Evolutionary conservation across 2,329 filamentous ascomycete genomes (phyloP).

Genomic region (Fusarium foetens): DNA sequence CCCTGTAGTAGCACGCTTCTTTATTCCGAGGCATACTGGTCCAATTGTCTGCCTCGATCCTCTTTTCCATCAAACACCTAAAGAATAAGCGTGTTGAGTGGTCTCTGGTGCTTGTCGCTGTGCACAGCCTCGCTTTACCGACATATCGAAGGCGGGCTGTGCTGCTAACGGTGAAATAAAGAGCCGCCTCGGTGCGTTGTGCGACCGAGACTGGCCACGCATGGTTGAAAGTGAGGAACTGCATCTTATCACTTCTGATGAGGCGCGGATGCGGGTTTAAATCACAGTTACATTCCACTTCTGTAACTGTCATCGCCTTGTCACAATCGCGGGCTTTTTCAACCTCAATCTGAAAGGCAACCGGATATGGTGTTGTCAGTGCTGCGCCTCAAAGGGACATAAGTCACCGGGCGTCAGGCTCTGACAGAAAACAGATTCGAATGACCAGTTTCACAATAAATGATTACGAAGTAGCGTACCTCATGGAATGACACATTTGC

Average conservation of each 20-base stretch:
- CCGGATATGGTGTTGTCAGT: neutral
- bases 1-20: slow-evolving; percentile 4
- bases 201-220: slow-evolving; percentile 14
- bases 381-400: slow-evolving; percentile 25
- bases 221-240: slow-evolving; percentile 22
- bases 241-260: neutral
- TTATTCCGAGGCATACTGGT: slow-evolving; percentile 20
- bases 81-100: slow-evolving; percentile 10
- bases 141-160: slow-evolving; percentile 14
- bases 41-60: slow-evolving; percentile 6
- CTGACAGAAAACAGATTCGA: neutral
- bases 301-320: neutral
- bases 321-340: slow-evolving; percentile 8
- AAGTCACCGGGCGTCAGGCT: slow-evolving; percentile 22
- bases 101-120: neutral
- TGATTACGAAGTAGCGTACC: neutral
- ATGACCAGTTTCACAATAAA: neutral
- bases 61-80: neutral
- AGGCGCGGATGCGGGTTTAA: neutral
- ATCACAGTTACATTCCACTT: slow-evolving; percentile 17
- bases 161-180: slow-evolving; percentile 14
- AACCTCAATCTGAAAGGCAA: slow-evolving; percentile 18
- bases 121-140: slow-evolving; percentile 23
- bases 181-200: slow-evolving; percentile 19
- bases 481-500: slow-evolving; percentile 6